phyloP scores from a whole-genome alignment of 2,329 filamentous ascomycete genomes.

The Orbilia brochopaga region DNA sequence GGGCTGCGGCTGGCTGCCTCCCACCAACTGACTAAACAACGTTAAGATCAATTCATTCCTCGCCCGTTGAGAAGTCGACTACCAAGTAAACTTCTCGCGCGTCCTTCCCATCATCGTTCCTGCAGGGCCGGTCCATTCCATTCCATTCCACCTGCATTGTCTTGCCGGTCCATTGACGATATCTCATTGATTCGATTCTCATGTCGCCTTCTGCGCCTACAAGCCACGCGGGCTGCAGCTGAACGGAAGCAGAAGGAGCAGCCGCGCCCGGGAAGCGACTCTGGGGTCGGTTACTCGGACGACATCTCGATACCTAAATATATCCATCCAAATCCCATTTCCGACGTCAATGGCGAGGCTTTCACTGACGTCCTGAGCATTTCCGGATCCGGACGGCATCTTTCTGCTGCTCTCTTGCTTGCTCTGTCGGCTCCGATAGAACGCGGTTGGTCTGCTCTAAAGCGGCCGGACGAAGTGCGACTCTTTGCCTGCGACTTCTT shows the following conservation, averaged over 20 bases:
- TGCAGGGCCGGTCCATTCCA: not conserved
- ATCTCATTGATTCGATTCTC: not conserved
- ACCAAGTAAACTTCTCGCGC: no score
- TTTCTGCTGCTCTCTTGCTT: not conserved
- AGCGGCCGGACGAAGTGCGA: not conserved
- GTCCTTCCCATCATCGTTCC: not conserved
- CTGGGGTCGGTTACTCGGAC: slow-evolving; percentile 11
- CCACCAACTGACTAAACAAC: no score
- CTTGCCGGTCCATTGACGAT: slow-evolving; percentile 3
- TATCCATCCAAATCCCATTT: slow-evolving; percentile 5
- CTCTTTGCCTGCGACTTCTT: not conserved
- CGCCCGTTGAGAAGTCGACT: no score
- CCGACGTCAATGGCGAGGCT: slow-evolving; percentile 3
- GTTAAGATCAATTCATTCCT: no score
- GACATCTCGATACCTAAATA: slow-evolving; percentile 14
- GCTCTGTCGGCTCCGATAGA: slow-evolving; percentile 8
- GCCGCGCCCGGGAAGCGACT: slow-evolving; percentile 8
- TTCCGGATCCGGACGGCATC: slow-evolving; percentile 20
- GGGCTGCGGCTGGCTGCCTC: slow-evolving; percentile 10
- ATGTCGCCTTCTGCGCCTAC: slow-evolving; percentile 30
- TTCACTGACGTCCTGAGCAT: slow-evolving; percentile 2
- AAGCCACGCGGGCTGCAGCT: slow-evolving; percentile 24
- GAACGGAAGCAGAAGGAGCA: slow-evolving; percentile 34
- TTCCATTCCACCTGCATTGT: not conserved
- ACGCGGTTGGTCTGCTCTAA: slow-evolving; percentile 9